Base-by-base conservation (phyloP, 495 filamentous ascomycete genomes). In the Penicillium manginii region DNA sequence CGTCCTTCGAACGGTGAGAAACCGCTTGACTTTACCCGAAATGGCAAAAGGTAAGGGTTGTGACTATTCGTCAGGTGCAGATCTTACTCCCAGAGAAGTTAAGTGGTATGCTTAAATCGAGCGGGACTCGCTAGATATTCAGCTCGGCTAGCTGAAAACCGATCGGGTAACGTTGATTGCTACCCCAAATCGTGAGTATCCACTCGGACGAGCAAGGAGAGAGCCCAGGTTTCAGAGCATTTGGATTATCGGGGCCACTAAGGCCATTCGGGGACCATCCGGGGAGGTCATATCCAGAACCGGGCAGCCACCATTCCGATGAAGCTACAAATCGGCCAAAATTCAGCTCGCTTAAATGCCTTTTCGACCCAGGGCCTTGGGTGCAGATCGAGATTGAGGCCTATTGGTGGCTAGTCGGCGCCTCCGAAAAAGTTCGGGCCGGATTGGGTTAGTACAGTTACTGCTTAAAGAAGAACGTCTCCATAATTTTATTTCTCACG, bases 281-380 rank as follows among this genome's bases (percentile, higher is more conserved):
- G 45, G 45, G 45, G 21, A 47, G 10, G 9, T 47, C 45, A 47
- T 12, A 47, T 1, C 15, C 10, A 47, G 9, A 9, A 26, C 21
- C 45, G 21, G 22, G n/a, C 19, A 26, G 7, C 45, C 21, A 47
- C 10, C 10, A 14, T 11, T 3, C 15, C 45, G 21, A 47, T 47
- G 19, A 10, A 26, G 19, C 18, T 14, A 10, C 26, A 0, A 10
- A 47, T 22, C 45, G 21, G 45, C 22, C 6, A 26, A 47, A n/a
- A 8, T 26, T 47, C 45, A 47, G 45, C 45, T 47, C 45, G 45
- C 45, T 47, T 47, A 47, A 47, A 47, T 22, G 45, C 18, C 15
- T 23, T 23, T 12, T 14, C 9, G 21, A 26, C 15, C 45, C 45
- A 26, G 3, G 2, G 10, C 45, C 17, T 19, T 43, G 40, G 40